Evolutionary conservation across 2,329 filamentous ascomycete species (phyloP).

Genomic region (Pseudocercospora eumusae): DNA sequence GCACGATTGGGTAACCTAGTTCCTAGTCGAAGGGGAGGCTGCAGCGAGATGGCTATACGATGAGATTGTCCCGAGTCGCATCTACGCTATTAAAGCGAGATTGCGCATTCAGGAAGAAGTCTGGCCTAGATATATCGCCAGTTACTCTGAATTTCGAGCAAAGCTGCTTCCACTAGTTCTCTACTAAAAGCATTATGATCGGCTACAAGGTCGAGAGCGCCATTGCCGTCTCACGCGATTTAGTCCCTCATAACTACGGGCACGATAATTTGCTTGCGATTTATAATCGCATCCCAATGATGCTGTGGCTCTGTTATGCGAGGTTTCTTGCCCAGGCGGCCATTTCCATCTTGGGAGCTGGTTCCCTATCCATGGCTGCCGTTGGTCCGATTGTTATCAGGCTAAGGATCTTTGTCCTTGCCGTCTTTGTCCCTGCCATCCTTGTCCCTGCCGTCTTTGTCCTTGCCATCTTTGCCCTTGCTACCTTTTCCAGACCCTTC

Average conservation of each 20-base stretch:
- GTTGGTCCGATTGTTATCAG: background rate
- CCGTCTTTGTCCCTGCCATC: background rate
- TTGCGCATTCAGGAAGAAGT: background rate
- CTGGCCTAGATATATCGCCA: background rate
- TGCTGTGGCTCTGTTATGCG: background rate
- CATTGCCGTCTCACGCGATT: background rate
- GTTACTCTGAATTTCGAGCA: background rate
- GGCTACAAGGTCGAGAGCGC: background rate
- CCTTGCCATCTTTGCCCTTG: background rate
- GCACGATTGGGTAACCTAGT: no score
- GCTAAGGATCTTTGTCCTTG: background rate
- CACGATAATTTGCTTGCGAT: background rate
- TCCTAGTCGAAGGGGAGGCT: no score
- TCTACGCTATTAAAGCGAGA: background rate
- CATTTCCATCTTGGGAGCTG: background rate
- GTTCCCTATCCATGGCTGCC: background rate
- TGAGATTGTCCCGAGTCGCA: no score
- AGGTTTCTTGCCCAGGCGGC: background rate
- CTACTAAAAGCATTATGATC: background rate
- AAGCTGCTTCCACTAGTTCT: background rate
- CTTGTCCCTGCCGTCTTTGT: background rate
- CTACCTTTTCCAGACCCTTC: background rate
- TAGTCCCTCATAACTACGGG: background rate
- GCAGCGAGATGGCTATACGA: no score
- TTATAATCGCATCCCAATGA: background rate